Conservation (phyloP, 768 basidiomycete species). For the Mycena galopus region DNA sequence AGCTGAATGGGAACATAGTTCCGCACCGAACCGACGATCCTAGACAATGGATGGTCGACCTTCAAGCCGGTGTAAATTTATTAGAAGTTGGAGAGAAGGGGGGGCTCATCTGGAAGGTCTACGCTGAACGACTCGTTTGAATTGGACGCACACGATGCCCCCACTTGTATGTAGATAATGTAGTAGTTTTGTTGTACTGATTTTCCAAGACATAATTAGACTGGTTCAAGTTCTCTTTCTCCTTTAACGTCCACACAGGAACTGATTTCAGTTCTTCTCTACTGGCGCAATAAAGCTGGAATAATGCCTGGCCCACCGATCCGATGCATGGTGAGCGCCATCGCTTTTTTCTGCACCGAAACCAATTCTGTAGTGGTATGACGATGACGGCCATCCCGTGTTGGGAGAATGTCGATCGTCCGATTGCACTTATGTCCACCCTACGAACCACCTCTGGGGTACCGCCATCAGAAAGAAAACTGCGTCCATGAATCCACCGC, state of each 20-base stretch:
- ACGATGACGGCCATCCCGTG: slow-evolving; percentile 22
- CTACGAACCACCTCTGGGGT: slow-evolving; percentile 3
- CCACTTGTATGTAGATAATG: background rate
- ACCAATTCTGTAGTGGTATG: slow-evolving; percentile 24
- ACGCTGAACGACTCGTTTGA: slow-evolving; percentile 61
- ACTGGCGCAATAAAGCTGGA: too few species aligned
- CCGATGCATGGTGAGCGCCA: slow-evolving; percentile 3
- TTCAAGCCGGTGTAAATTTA: slow-evolving; percentile 70
- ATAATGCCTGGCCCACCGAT: background rate
- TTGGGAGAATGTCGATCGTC: slow-evolving; percentile 1
- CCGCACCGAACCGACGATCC: slow-evolving; percentile 59
- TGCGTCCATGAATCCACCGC: background rate
- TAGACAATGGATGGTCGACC: slow-evolving; percentile 73
- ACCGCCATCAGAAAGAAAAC: background rate
- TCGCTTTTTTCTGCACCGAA: background rate
- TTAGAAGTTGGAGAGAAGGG: slow-evolving; percentile 83
- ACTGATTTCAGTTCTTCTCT: too few species aligned
- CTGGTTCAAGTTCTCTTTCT: too few species aligned
- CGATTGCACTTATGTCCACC: slow-evolving; percentile 26
- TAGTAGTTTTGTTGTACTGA: slow-evolving; percentile 27
- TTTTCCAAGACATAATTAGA: background rate
- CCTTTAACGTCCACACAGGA: background rate
- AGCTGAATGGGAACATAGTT: slow-evolving; percentile 69
- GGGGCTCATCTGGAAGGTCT: slow-evolving; percentile 79
- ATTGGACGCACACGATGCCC: slow-evolving; percentile 3